These are phyloP conservation scores for Eucalyptus dawsonii DNA, from an alignment of 345 rosid species.

Conservation along the genomic window DNA sequence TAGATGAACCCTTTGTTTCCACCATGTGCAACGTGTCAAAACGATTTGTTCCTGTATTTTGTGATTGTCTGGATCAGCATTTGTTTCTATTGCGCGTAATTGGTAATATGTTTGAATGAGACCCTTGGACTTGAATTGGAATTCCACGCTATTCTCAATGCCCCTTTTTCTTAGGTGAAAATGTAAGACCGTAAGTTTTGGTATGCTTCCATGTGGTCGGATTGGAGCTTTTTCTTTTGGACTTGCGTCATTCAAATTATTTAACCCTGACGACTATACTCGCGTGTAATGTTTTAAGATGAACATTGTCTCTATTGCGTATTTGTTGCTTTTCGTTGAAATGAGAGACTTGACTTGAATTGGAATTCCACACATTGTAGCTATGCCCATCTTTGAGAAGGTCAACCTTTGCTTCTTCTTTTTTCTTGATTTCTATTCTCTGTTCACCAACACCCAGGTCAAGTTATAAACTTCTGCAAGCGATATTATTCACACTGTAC, in stretches of 20 bases:
- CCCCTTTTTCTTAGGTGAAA: not conserved
- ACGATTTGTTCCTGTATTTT: not conserved
- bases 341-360: not conserved
- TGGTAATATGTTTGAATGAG: not conserved
- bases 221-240: not conserved
- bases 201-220: not conserved
- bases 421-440: not conserved
- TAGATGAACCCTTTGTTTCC: not conserved
- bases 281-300: not conserved
- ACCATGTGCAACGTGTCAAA: not conserved
- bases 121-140: not conserved
- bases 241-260: not conserved
- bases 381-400: not conserved
- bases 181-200: not conserved
- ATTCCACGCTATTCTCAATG: not conserved
- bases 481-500: not conserved
- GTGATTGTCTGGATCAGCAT: not conserved
- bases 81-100: not conserved
- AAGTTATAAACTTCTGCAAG: not conserved
- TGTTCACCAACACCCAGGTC: not conserved
- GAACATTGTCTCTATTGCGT: not conserved
- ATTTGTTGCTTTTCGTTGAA: not conserved
- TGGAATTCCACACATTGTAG: not conserved
- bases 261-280: not conserved
- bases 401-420: not conserved